Conservation (phyloP, 176 grass and related monocot genomes). For the Pontederia crassipes region DNA sequence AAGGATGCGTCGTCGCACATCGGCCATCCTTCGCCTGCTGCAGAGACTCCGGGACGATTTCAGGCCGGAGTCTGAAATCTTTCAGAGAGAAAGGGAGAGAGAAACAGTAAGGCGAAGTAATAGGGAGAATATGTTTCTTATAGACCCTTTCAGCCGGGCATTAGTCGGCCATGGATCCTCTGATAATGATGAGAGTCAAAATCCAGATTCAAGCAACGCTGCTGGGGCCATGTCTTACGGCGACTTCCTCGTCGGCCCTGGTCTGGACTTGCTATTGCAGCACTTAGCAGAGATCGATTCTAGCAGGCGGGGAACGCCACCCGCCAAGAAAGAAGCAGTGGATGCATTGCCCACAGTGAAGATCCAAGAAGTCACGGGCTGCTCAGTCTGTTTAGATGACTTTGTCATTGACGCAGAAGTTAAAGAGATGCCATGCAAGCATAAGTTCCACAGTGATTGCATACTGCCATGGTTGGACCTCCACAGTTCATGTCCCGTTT, state of each 20-base stretch:
- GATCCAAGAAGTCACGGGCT: background rate
- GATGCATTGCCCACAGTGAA: conserved; percentile 1
- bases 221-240: conserved; percentile 38
- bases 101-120: conserved; percentile 31
- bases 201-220: conserved; percentile 12
- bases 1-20: conserved; percentile 43
- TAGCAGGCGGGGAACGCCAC: background rate
- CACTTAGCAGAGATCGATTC: conserved; percentile 63
- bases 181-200: conserved; percentile 31
- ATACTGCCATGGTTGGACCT: conserved; percentile 7
- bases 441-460: conserved; percentile 5
- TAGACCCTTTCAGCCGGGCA: conserved; percentile 74
- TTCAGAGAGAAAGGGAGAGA: conserved; percentile 23
- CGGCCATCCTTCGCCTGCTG: conserved; percentile 47
- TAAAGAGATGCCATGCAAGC: conserved; percentile 7
- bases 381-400: background rate
- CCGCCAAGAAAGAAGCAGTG: background rate
- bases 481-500: conserved; percentile 1
- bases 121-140: conserved; percentile 30
- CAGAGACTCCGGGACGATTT: conserved; percentile 66
- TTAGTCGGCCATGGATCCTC: conserved; percentile 44
- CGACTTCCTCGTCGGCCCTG: conserved; percentile 65
- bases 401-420: background rate
- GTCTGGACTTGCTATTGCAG: conserved; percentile 68
- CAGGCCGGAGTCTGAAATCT: conserved; percentile 18